Evolutionary conservation across 2,329 filamentous ascomycete genomes (phyloP).

Genomic region (Rhinocladiella mackenziei): DNA sequence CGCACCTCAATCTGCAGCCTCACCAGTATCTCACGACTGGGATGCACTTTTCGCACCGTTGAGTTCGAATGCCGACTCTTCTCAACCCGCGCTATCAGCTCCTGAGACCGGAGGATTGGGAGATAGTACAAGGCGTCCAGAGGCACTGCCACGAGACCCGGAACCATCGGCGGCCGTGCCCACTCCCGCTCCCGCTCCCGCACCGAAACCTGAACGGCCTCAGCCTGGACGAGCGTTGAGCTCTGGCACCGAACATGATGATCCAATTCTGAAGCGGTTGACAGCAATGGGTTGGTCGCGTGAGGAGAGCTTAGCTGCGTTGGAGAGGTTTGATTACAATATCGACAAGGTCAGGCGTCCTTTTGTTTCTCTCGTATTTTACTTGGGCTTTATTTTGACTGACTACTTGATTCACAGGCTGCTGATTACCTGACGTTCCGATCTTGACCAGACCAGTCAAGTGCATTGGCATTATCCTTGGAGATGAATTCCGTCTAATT

Average conservation of each 20-base stretch:
- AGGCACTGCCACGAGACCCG: too few relatives aligned
- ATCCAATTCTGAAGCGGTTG: slow-evolving; percentile 83
- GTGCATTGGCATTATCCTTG: too few relatives aligned
- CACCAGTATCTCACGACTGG: slow-evolving; percentile 69
- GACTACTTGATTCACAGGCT: slow-evolving; percentile 25
- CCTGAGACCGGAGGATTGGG: too few relatives aligned
- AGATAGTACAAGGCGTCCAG: too few relatives aligned
- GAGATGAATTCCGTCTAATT: slow-evolving; percentile 1
- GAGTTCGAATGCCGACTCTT: slow-evolving; percentile 30
- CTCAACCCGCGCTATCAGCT: slow-evolving; percentile 5
- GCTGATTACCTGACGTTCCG: slow-evolving; percentile 32
- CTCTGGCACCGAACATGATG: slow-evolving; percentile 75
- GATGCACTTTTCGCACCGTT: slow-evolving; percentile 76
- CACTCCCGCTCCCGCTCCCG: neutral
- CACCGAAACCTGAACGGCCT: slow-evolving; percentile 26
- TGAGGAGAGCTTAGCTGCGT: slow-evolving; percentile 66
- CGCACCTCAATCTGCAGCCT: slow-evolving; percentile 37
- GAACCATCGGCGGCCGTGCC: neutral
- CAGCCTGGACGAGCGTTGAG: slow-evolving; percentile 56
- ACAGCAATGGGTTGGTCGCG: slow-evolving; percentile 85
- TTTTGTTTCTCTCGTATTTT: neutral
- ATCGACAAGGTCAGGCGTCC: slow-evolving; percentile 72
- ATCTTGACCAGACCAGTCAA: slow-evolving; percentile 13
- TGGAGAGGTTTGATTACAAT: slow-evolving; percentile 96
- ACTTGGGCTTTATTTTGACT: neutral